These are phyloP conservation scores for Lentinula sp. DNA, from an alignment of 768 basidiomycete genomes.

Conservation along the genomic window DNA sequence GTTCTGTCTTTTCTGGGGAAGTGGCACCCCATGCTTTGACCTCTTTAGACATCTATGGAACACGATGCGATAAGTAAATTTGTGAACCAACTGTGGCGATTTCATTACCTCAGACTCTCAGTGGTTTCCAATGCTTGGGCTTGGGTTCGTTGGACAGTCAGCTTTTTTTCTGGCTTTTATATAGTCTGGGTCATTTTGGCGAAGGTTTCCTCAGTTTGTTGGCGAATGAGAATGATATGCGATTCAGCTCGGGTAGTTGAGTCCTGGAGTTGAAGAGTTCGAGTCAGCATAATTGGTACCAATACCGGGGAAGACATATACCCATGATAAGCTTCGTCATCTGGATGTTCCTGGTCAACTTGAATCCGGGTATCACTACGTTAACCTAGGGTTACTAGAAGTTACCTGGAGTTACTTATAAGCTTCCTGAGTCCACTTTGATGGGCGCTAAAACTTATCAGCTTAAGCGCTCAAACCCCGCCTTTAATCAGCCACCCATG, in stretches of 20 bases:
- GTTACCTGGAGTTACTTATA: no score
- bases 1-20: background rate
- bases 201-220: background rate
- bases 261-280: background rate
- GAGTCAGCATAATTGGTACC: background rate
- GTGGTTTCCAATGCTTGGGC: no score
- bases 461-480: no score
- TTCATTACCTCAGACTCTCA: no score
- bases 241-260: background rate
- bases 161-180: background rate
- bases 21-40: slow-evolving; percentile 1
- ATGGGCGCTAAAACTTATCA: no score
- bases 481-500: no score
- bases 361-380: no score
- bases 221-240: background rate
- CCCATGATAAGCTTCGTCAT: background rate
- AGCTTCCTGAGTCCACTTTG: no score
- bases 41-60: background rate
- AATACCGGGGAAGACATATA: background rate
- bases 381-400: no score
- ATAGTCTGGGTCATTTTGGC: background rate
- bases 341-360: no score
- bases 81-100: background rate
- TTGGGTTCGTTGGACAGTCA: background rate
- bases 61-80: background rate